phyloP scores from a whole-genome alignment of 495 filamentous ascomycete genomes.

The Penicillium turbatum region DNA sequence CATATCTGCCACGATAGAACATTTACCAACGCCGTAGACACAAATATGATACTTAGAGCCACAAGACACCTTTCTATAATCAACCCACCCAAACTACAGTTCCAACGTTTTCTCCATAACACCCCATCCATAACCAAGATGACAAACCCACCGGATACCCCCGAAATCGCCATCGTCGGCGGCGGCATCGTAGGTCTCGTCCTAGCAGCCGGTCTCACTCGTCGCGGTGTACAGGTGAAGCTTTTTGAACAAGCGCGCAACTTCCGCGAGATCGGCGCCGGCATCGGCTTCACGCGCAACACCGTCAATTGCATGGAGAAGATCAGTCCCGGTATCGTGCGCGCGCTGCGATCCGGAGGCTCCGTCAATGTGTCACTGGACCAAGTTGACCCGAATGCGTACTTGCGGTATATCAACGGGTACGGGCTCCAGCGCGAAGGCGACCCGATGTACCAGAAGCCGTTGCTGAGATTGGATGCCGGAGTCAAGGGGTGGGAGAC shows the following conservation, averaged over 20 bases:
- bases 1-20: background rate
- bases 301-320: constrained; percentile 18
- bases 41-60: too few species aligned
- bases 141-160: background rate
- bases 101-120: too few species aligned
- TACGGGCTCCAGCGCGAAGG: constrained; percentile 1
- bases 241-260: constrained; percentile 47
- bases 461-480: constrained; percentile 13
- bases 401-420: constrained; percentile 5
- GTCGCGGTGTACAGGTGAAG: constrained; percentile 32
- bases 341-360: constrained; percentile 7
- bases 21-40: too few species aligned
- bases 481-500: constrained; percentile 36
- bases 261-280: constrained; percentile 42
- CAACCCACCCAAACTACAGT: too few species aligned
- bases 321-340: constrained; percentile 20
- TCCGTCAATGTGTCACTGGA: constrained; percentile 5
- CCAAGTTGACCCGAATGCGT: constrained; percentile 1
- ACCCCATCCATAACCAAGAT: background rate
- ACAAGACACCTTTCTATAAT: too few species aligned
- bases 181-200: constrained; percentile 27
- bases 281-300: constrained; percentile 22
- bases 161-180: constrained; percentile 19
- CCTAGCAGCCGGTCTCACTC: constrained; percentile 28
- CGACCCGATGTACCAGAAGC: constrained; percentile 7